Evolutionary conservation across 768 basidiomycete genomes (phyloP).

Genomic region (Filobasidium wieringae): DNA sequence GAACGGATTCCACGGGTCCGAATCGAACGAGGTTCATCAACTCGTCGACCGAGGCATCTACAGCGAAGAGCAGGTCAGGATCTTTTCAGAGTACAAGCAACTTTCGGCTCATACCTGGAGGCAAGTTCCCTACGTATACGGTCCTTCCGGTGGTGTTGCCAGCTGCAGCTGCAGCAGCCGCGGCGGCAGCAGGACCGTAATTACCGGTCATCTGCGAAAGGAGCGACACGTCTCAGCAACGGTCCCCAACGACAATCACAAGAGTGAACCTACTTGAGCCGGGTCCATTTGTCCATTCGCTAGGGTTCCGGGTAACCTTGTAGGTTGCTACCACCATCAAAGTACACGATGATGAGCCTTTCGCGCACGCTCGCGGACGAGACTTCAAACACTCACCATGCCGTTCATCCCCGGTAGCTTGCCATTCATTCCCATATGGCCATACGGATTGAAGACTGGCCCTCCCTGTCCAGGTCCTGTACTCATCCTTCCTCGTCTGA

Average conservation of each 20-base stretch:
- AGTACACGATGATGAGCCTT: too few species aligned
- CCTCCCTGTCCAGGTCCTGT: neutral
- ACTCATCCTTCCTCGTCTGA: neutral
- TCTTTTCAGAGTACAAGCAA: neutral
- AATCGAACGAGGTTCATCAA: constrained; percentile 95
- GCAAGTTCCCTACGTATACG: constrained; percentile 93
- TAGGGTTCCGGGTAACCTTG: constrained; percentile 7
- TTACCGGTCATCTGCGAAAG: constrained; percentile 50
- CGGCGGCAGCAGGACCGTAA: constrained; percentile 61
- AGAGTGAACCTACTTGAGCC: constrained; percentile 1
- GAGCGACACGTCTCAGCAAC: constrained; percentile 18
- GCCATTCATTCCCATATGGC: constrained; percentile 4
- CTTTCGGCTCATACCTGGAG: constrained; percentile 43
- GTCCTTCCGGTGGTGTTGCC: constrained; percentile 58
- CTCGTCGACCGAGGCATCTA: constrained; percentile 89
- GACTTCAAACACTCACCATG: constrained; percentile 23
- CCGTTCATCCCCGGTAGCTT: constrained; percentile 18
- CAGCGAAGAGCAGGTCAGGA: neutral
- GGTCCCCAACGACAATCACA: constrained; percentile 29
- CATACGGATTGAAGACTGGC: constrained; percentile 8
- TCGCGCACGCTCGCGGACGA: constrained; percentile 18
- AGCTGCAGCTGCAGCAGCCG: constrained; percentile 48
- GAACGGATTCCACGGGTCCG: constrained; percentile 87
- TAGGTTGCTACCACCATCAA: neutral
- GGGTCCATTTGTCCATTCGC: constrained; percentile 16